Evolutionary conservation across 139 green algal species (phyloP), one percentile per base, ranked within the genome.

Genomic region (Chlorokybus atmophyticus): DNA sequence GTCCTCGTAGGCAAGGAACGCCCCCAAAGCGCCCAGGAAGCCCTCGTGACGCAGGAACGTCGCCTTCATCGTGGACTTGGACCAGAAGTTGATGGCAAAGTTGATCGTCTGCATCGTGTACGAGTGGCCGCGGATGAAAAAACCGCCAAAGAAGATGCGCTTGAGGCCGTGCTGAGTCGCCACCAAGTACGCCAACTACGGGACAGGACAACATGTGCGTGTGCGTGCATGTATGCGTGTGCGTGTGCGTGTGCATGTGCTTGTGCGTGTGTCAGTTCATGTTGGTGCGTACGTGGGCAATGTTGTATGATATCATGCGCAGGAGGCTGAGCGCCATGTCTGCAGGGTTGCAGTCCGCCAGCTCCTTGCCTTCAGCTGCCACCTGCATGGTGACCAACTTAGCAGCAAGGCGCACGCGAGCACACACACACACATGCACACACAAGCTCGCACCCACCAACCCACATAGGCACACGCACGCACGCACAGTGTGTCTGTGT

Each of bases 51-150:
- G 68, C 64, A 98, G 65, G 52, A 97, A 98, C 66, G 85, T 79
- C n/a, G 91, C 91, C 4, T 77, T 67, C 85, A 95, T 94, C 53
- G 91, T 80, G 29, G 88, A 90, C 79, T 93, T 78, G 27, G 70
- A 70, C 88, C 88, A 97, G 70, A 95, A 97, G 4, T 82, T 76
- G 64, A 97, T 95, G 40, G 92, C 87, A 67, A 88, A 99, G 39
- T 78, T 88, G 40, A 99, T 95, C 40, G 89, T 97, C 7, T 96
- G 85, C 92, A 99, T 99, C 4, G 89, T 99, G 84, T 96, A 97
- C 3, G 85, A 80, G 75, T 97, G 92, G 7, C 87, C 88, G 6
- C 92, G 76, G 48, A 97, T 99, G 79, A 97, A 99, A 75, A 97
- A 99, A 32, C 88, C 89, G 26, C 73, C 67, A 28, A 82, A 80